These are phyloP conservation scores for Fusarium anthophilum DNA, from an alignment of 2,329 filamentous ascomycete genomes.

Conservation along the genomic window DNA sequence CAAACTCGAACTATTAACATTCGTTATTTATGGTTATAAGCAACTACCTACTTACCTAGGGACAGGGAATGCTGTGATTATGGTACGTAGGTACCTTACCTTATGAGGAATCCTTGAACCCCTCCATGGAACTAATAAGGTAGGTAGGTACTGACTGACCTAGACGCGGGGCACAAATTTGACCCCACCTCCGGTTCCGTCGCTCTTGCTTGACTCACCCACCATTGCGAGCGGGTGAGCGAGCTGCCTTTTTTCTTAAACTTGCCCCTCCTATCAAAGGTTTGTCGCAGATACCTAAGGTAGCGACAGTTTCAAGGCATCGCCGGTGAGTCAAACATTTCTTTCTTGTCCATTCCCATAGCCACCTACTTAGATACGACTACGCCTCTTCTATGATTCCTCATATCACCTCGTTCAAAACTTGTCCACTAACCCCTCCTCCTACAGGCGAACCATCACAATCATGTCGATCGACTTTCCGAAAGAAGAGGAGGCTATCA, in stretches of 20 bases:
- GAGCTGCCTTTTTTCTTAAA: constrained; percentile 36
- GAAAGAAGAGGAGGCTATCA: constrained; percentile 85
- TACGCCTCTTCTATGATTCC: not conserved
- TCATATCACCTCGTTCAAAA: not conserved
- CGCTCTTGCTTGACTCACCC: constrained; percentile 43
- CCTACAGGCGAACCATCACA: constrained; percentile 26
- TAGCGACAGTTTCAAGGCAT: constrained; percentile 18
- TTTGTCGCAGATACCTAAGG: constrained; percentile 17
- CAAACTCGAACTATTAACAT: not conserved
- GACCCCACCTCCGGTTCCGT: constrained; percentile 32
- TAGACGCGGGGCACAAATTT: constrained; percentile 39
- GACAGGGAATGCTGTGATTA: not conserved
- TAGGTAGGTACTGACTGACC: too few species aligned
- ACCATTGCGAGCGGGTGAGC: constrained; percentile 30
- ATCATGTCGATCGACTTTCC: constrained; percentile 91
- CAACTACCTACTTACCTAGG: too few species aligned
- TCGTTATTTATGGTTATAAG: not conserved
- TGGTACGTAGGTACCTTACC: not conserved
- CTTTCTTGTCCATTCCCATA: not conserved
- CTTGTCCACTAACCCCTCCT: constrained; percentile 16
- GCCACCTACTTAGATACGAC: not conserved
- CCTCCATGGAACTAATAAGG: not conserved
- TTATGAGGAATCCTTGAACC: not conserved
- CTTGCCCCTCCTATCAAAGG: constrained; percentile 42
- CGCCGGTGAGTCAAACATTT: constrained; percentile 23